Conservation (phyloP, 2,329 filamentous ascomycete genomes). For the Scytalidium sp. region DNA sequence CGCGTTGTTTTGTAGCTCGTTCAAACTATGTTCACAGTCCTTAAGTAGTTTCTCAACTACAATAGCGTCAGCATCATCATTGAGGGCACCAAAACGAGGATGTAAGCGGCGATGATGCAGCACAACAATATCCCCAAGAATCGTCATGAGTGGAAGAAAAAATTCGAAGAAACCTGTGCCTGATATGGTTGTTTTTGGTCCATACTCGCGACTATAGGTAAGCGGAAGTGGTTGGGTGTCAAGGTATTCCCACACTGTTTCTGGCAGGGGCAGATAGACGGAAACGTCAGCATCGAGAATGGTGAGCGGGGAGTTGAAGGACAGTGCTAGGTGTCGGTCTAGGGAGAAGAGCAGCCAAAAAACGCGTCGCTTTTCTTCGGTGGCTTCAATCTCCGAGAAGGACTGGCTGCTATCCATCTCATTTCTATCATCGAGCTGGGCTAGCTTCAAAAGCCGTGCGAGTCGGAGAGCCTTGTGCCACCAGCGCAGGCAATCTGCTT, state of each 20-base stretch:
- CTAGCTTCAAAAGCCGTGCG: conserved; percentile 33
- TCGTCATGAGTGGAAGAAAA: conserved; percentile 46
- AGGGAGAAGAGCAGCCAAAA: conserved; percentile 6
- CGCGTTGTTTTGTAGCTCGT: background rate
- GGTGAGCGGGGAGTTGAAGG: conserved; percentile 27
- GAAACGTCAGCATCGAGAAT: conserved; percentile 44
- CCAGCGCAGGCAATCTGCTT: conserved; percentile 45
- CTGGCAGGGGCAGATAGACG: conserved; percentile 23
- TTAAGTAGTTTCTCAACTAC: background rate
- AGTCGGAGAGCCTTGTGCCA: conserved; percentile 41
- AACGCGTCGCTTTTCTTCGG: conserved; percentile 12
- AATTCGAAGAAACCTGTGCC: conserved; percentile 47
- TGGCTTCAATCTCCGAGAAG: conserved; percentile 30
- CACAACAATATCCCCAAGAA: conserved; percentile 47
- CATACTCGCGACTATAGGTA: conserved; percentile 17
- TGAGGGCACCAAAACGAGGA: conserved; percentile 36
- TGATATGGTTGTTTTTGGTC: conserved; percentile 35
- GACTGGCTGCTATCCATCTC: background rate
- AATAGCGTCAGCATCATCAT: conserved; percentile 20
- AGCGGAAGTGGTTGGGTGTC: background rate
- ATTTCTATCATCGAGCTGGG: background rate
- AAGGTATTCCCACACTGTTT: conserved; percentile 1
- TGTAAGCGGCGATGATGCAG: conserved; percentile 41
- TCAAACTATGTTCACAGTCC: background rate
- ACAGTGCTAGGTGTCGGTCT: conserved; percentile 9